Conservation (phyloP, 441 rosid genomes). For the Gossypium laxum region DNA sequence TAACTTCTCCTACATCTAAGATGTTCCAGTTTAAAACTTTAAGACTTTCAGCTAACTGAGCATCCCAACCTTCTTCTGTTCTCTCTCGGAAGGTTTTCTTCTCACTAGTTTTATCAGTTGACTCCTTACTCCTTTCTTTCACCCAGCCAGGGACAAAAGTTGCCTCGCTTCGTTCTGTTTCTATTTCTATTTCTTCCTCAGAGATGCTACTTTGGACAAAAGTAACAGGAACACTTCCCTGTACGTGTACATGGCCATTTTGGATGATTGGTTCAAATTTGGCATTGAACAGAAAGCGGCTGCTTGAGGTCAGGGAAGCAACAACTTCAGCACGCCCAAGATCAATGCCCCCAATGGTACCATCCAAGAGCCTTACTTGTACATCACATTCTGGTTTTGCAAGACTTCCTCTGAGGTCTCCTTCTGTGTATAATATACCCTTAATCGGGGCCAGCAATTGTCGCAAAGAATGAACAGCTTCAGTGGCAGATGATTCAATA, state of each 20-base stretch:
- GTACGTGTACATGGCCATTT: constrained; percentile 89
- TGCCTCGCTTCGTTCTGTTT: constrained; percentile 44
- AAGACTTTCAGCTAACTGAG: constrained; percentile 80
- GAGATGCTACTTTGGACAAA: constrained; percentile 48
- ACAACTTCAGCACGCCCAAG: constrained; percentile 96
- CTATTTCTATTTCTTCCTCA: constrained; percentile 53
- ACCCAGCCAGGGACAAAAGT: constrained; percentile 68
- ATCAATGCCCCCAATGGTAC: constrained; percentile 91
- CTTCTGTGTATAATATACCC: constrained; percentile 96
- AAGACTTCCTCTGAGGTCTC: constrained; percentile 93
- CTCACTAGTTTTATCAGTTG: constrained; percentile 42
- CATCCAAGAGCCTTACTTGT: constrained; percentile 91
- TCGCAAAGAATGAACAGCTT: constrained; percentile 71
- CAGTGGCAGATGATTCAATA: constrained; percentile 84
- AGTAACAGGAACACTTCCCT: constrained; percentile 86
- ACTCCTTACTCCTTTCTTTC: constrained; percentile 55
- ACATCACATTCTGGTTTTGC: constrained; percentile 97
- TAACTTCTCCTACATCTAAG: constrained; percentile 88
- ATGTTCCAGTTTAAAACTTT: constrained; percentile 82
- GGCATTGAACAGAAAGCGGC: constrained; percentile 92
- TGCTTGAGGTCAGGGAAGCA: constrained; percentile 81
- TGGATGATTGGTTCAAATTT: constrained; percentile 82
- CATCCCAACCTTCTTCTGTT: constrained; percentile 84
- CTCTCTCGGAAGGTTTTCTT: constrained; percentile 62
- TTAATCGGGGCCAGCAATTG: constrained; percentile 80